Conservation (phyloP, 108 stramenopile species). For the Mediolabrus comicus region DNA sequence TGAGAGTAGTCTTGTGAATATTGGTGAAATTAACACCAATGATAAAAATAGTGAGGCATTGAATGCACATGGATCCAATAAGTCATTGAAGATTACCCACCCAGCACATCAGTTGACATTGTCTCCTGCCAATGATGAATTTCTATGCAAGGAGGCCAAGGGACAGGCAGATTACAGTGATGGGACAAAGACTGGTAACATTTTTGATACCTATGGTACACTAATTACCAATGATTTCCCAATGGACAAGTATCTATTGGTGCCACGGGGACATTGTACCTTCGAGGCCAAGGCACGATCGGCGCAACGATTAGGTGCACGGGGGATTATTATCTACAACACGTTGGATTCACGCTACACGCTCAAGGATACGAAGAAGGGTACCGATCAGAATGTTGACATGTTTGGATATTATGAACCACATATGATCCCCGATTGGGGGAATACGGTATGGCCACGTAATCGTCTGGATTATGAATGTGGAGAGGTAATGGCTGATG, state of each 20-base stretch:
- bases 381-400: constrained; percentile 16
- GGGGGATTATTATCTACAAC: constrained; percentile 62
- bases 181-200: background rate
- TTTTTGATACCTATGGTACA: constrained; percentile 8
- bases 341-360: constrained; percentile 60
- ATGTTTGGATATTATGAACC: background rate
- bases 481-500: background rate
- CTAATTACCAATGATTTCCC: constrained; percentile 8
- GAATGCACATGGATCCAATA: background rate
- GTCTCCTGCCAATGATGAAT: constrained; percentile 39
- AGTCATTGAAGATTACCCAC: background rate
- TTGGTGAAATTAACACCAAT: background rate
- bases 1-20: background rate
- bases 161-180: constrained; percentile 3
- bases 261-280: constrained; percentile 71
- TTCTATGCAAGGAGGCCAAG: constrained; percentile 52
- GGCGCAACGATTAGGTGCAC: constrained; percentile 65
- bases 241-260: constrained; percentile 37
- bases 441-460: constrained; percentile 28
- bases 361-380: constrained; percentile 8
- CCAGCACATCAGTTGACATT: constrained; percentile 20
- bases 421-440: constrained; percentile 16
- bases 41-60: background rate
- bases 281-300: constrained; percentile 69
- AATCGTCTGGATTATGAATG: constrained; percentile 83